A percentile compares a stretch with the other conserved stretches of the same genome.
Evolutionary conservation across 108 stramenopile species (phyloP).

Genomic region (Phaeodactylum tricornutum): DNA sequence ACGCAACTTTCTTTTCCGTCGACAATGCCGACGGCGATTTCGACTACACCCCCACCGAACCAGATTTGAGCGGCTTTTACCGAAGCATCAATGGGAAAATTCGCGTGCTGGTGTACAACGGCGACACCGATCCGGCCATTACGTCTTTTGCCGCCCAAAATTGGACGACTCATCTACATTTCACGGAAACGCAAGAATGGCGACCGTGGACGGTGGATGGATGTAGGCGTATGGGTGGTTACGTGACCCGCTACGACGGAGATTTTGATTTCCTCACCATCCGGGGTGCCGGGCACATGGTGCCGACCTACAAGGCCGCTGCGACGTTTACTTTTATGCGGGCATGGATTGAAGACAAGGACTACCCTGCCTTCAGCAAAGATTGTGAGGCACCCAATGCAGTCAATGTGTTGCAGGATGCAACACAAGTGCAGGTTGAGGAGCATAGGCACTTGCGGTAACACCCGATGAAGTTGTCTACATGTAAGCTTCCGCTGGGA

Average conservation of each 20-base stretch:
- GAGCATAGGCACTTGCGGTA: no score
- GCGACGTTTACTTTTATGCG: constrained; percentile 42
- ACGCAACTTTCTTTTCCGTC: constrained; percentile 33
- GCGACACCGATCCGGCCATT: constrained; percentile 73
- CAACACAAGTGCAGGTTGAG: no score
- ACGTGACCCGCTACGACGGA: constrained; percentile 63
- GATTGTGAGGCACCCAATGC: constrained; percentile 21
- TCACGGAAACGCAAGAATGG: constrained; percentile 37
- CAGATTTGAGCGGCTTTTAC: constrained; percentile 48
- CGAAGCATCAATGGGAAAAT: constrained; percentile 28
- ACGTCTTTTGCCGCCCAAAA: constrained; percentile 59
- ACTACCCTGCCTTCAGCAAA: constrained; percentile 32
- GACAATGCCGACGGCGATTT: constrained; percentile 63
- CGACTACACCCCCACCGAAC: constrained; percentile 57
- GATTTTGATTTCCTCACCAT: constrained; percentile 64
- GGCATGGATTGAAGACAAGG: constrained; percentile 33
- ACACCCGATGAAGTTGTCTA: no score
- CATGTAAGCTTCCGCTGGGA: no score
- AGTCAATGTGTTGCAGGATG: no score
- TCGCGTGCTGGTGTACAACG: constrained; percentile 63
- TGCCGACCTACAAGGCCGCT: constrained; percentile 62
- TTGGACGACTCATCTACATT: constrained; percentile 48
- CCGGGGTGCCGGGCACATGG: constrained; percentile 59
- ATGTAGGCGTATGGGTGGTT: constrained; percentile 58
- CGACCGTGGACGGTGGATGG: constrained; percentile 67